Percentiles rank a stretch among this genome's conserved stretches.
These are phyloP conservation scores for Ammopiptanthus mongolicus DNA, from an alignment of 306 rosid species.

Conservation along the genomic window DNA sequence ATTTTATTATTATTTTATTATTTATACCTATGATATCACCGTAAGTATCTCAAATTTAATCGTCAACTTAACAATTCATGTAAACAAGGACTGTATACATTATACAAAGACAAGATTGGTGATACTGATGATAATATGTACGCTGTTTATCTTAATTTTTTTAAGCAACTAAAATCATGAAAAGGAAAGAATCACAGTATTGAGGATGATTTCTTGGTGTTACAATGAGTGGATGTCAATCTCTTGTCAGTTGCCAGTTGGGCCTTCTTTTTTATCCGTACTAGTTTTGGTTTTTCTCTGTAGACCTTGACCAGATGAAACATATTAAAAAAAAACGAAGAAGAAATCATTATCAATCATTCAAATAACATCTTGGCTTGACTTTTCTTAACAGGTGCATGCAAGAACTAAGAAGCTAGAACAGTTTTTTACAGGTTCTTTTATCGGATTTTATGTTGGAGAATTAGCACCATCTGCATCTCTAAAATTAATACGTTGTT, in stretches of 20 bases:
- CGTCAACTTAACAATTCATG: too few relatives aligned
- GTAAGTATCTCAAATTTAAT: too few relatives aligned
- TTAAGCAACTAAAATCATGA: background rate
- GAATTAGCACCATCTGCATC: too few relatives aligned
- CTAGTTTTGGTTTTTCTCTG: background rate
- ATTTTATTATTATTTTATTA: too few relatives aligned
- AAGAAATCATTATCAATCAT: conserved; percentile 26
- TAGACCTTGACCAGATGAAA: conserved; percentile 4
- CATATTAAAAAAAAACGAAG: background rate
- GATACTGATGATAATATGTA: background rate
- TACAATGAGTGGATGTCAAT: conserved; percentile 23
- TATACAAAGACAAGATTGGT: too few relatives aligned
- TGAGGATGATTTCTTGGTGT: conserved; percentile 19
- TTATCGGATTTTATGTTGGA: too few relatives aligned
- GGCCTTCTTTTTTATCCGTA: conserved; percentile 4
- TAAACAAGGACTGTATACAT: too few relatives aligned
- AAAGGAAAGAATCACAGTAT: conserved; percentile 7
- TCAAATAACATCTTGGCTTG: conserved; percentile 1
- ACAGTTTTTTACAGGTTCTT: too few relatives aligned
- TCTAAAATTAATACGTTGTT: too few relatives aligned
- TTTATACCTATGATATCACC: too few relatives aligned
- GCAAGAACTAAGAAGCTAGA: too few relatives aligned
- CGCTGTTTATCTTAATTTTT: background rate
- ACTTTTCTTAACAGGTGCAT: conserved; percentile 3
- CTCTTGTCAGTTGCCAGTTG: conserved; percentile 17